Percentiles rank a stretch among this genome's conserved stretches.
Conservation (phyloP, 148 eudicot species). For the Simmondsia chinensis region DNA sequence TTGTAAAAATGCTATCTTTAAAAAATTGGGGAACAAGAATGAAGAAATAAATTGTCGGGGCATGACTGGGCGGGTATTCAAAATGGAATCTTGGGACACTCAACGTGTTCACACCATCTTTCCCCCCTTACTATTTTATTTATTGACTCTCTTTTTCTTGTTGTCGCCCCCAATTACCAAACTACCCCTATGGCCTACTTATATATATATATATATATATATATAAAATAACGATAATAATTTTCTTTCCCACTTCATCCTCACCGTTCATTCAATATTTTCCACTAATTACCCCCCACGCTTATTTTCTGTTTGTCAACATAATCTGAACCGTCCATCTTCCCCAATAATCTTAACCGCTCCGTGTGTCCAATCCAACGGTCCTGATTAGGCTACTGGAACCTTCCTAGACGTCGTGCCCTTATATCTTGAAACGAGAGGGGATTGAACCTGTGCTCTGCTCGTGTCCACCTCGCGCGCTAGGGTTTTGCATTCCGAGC, state of each 20-base stretch:
- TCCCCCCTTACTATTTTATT: background rate
- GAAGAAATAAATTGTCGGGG: no score
- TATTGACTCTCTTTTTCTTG: background rate
- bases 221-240: no score
- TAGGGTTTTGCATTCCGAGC: no score
- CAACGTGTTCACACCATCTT: slow-evolving; percentile 14
- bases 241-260: no score
- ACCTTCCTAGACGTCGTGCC: slow-evolving; percentile 14
- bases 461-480: slow-evolving; percentile 18
- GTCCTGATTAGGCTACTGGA: slow-evolving; percentile 14
- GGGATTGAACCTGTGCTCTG: slow-evolving; percentile 9
- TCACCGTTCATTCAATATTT: background rate
- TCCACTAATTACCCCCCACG: slow-evolving; percentile 5
- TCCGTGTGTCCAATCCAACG: slow-evolving; percentile 12
- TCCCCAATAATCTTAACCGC: slow-evolving; percentile 11
- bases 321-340: slow-evolving; percentile 3
- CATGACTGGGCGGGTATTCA: no score
- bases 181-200: no score
- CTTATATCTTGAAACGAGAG: background rate
- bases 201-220: no score
- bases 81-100: slow-evolving; percentile 11
- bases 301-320: background rate
- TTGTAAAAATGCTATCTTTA: no score
- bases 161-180: background rate
- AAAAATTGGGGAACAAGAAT: no score